Evolutionary conservation across 2,329 filamentous ascomycete species (phyloP).

Genomic region (Madurella mycetomatis): DNA sequence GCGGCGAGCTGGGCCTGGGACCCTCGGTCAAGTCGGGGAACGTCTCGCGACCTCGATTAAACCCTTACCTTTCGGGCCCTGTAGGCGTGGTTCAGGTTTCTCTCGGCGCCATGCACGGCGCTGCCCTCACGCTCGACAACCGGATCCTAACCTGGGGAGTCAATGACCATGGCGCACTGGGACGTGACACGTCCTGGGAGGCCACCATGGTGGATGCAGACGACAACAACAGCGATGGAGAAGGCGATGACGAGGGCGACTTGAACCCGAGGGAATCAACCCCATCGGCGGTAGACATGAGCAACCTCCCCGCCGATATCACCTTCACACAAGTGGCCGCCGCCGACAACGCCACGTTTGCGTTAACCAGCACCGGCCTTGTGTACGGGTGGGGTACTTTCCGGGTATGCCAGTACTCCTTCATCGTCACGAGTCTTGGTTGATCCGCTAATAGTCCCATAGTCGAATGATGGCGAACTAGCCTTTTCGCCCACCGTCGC

Average conservation of each 20-base stretch:
- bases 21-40: constrained; percentile 56
- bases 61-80: constrained; percentile 52
- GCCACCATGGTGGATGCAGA: constrained; percentile 53
- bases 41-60: constrained; percentile 68
- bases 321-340: constrained; percentile 58
- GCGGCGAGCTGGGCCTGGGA: constrained; percentile 75
- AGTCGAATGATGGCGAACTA: constrained; percentile 41
- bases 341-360: constrained; percentile 70
- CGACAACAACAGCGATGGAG: constrained; percentile 39
- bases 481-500: constrained; percentile 28
- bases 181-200: constrained; percentile 62
- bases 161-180: constrained; percentile 77
- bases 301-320: constrained; percentile 24
- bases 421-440: neutral
- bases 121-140: constrained; percentile 73
- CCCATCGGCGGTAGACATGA: constrained; percentile 52
- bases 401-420: constrained; percentile 37
- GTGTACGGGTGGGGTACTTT: constrained; percentile 85
- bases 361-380: constrained; percentile 65
- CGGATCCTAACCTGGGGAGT: constrained; percentile 81
- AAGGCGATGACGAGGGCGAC: constrained; percentile 33
- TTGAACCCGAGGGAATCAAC: constrained; percentile 60
- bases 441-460: constrained; percentile 26
- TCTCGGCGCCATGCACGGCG: constrained; percentile 75
- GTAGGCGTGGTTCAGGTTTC: constrained; percentile 63